These are phyloP conservation scores for Recurvomyces mirabilis DNA, from an alignment of 495 filamentous ascomycete genomes.

Conservation along the genomic window DNA sequence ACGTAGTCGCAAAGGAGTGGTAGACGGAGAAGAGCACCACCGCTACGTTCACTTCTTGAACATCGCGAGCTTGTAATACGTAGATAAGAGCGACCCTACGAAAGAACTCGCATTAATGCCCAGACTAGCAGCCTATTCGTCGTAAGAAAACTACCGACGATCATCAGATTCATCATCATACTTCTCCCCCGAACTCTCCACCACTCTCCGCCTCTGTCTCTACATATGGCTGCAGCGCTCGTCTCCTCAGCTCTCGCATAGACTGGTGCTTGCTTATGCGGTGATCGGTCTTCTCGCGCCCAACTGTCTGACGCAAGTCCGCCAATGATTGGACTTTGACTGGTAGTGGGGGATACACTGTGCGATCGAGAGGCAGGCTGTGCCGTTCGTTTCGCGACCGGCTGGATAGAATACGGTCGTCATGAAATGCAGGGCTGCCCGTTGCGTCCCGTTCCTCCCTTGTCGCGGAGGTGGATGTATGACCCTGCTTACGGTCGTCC, in stretches of 20 bases:
- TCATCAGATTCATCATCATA: no score
- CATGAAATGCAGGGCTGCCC: neutral
- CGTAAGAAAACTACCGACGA: no score
- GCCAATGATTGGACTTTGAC: constrained; percentile 7
- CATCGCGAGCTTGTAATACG: neutral
- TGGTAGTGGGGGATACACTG: constrained; percentile 7
- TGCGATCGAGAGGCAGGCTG: constrained; percentile 1
- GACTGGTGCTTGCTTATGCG: constrained; percentile 7
- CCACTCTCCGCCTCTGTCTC: constrained; percentile 18
- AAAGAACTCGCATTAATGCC: no score
- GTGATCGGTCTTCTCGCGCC: neutral
- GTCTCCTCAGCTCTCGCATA: constrained; percentile 6
- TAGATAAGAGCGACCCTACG: no score
- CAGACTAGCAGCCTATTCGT: no score
- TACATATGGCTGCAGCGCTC: constrained; percentile 11
- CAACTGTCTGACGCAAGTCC: constrained; percentile 1
- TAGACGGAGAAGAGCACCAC: neutral
- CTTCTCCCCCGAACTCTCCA: constrained; percentile 1
- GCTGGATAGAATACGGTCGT: no score
- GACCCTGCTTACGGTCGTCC: neutral
- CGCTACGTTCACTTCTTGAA: neutral
- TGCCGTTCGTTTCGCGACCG: no score
- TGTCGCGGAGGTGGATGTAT: neutral
- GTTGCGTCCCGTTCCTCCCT: neutral
- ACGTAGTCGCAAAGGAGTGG: neutral